These are phyloP conservation scores for Suillus paluster DNA, from an alignment of 768 basidiomycete genomes.

Conservation along the genomic window DNA sequence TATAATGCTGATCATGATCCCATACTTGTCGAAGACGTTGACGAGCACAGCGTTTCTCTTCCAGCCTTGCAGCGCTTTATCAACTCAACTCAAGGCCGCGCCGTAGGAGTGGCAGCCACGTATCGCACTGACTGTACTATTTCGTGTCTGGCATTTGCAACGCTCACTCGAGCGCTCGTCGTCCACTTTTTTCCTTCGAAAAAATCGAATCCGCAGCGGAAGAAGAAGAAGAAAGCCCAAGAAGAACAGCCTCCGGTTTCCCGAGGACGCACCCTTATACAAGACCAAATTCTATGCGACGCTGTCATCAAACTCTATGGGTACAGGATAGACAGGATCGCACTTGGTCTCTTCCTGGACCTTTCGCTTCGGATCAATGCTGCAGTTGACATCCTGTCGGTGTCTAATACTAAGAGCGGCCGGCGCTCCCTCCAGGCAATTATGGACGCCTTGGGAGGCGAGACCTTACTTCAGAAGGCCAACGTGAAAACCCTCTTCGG, in stretches of 20 bases:
- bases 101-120: constrained; percentile 48
- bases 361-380: constrained; percentile 35
- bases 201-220: constrained; percentile 2
- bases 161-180: constrained; percentile 38
- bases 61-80: constrained; percentile 34
- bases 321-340: constrained; percentile 52
- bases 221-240: constrained; percentile 5
- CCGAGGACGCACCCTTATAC: constrained; percentile 29
- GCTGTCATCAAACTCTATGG: constrained; percentile 37
- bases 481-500: constrained; percentile 37
- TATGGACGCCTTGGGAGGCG: constrained; percentile 44
- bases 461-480: constrained; percentile 28
- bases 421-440: constrained; percentile 41
- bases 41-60: constrained; percentile 31
- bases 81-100: constrained; percentile 22
- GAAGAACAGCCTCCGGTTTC: not conserved
- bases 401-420: constrained; percentile 13
- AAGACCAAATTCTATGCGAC: constrained; percentile 37
- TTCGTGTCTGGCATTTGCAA: constrained; percentile 44
- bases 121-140: constrained; percentile 43
- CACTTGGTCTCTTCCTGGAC: constrained; percentile 45
- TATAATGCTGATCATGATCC: constrained; percentile 28
- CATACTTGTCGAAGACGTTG: constrained; percentile 33
- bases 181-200: constrained; percentile 33
- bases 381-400: constrained; percentile 49